Conservation (phyloP, 2,329 filamentous ascomycete species). For the Xenoacremonium recifei region DNA sequence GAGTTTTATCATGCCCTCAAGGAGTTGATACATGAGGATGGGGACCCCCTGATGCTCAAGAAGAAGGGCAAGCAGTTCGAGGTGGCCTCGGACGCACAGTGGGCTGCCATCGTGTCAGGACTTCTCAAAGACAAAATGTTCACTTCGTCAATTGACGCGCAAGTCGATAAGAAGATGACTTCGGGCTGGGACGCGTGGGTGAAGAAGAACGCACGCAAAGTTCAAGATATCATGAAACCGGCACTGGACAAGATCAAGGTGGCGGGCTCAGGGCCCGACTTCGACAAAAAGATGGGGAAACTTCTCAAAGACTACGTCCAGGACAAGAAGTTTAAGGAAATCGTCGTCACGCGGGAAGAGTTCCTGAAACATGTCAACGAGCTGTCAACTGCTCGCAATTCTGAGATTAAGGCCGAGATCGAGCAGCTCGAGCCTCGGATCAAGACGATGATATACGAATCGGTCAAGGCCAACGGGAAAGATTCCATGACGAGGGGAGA, state of each 20-base stretch:
- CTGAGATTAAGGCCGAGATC: conserved; percentile 41
- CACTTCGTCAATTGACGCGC: conserved; percentile 22
- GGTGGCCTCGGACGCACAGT: conserved; percentile 45
- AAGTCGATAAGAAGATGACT: conserved; percentile 31
- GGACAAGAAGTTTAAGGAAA: conserved; percentile 29
- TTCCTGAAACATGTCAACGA: conserved; percentile 44
- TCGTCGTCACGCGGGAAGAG: conserved; percentile 46
- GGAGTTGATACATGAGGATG: conserved; percentile 50
- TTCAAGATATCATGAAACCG: conserved; percentile 29
- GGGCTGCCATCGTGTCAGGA: conserved; percentile 43
- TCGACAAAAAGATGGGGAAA: conserved; percentile 34
- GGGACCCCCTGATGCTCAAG: conserved; percentile 46
- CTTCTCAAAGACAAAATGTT: conserved; percentile 36
- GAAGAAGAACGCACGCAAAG: conserved; percentile 44
- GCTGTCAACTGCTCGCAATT: conserved; percentile 37
- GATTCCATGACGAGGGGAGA: conserved; percentile 38
- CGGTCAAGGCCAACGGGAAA: conserved; percentile 26
- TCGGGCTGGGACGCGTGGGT: conserved; percentile 53
- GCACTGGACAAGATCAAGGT: conserved; percentile 34
- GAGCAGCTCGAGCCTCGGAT: conserved; percentile 35
- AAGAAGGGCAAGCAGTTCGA: conserved; percentile 36
- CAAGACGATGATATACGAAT: conserved; percentile 30
- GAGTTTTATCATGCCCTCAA: conserved; percentile 66
- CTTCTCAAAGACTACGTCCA: conserved; percentile 36
- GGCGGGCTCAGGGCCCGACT: conserved; percentile 31